These are phyloP conservation scores for Podospora sp. DNA, from an alignment of 495 filamentous ascomycete genomes.

Conservation along the genomic window DNA sequence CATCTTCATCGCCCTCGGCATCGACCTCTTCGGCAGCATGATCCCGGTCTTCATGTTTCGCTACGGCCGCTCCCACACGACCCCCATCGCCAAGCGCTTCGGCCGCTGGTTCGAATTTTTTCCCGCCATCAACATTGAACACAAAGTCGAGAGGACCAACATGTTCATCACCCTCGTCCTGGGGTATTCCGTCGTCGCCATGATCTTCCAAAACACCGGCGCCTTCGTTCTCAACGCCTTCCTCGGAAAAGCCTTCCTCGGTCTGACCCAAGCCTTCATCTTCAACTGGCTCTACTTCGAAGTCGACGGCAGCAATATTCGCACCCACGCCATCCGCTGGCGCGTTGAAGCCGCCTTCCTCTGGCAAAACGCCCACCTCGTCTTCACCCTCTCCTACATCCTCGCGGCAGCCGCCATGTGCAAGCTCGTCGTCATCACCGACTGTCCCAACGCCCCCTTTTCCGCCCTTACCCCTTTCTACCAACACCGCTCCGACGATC, in stretches of 20 bases:
- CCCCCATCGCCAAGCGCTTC: slow-evolving; percentile 29
- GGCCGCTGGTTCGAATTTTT: slow-evolving; percentile 56
- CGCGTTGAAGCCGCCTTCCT: slow-evolving; percentile 39
- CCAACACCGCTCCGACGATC: slow-evolving; percentile 41
- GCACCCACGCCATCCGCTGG: slow-evolving; percentile 59
- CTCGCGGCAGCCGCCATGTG: slow-evolving; percentile 53
- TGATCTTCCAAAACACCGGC: slow-evolving; percentile 57
- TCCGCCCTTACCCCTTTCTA: slow-evolving; percentile 51
- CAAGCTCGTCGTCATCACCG: slow-evolving; percentile 56
- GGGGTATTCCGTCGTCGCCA: slow-evolving; percentile 59
- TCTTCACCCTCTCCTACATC: slow-evolving; percentile 62
- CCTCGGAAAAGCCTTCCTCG: slow-evolving; percentile 60
- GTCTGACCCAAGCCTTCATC: slow-evolving; percentile 58
- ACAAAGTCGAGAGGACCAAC: slow-evolving; percentile 60
- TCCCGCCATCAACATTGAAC: slow-evolving; percentile 64
- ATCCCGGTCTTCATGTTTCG: slow-evolving; percentile 39
- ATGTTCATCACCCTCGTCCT: slow-evolving; percentile 64
- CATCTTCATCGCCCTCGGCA: slow-evolving; percentile 52
- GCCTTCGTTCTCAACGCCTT: slow-evolving; percentile 58
- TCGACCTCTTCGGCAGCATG: slow-evolving; percentile 47
- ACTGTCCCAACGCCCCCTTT: slow-evolving; percentile 45
- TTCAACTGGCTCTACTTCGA: slow-evolving; percentile 71
- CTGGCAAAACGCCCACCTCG: slow-evolving; percentile 44
- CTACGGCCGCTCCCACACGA: slow-evolving; percentile 23
- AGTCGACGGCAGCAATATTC: slow-evolving; percentile 57